Conservation (phyloP, 176 grass and related monocot genomes). For the Cenchrus americanus region DNA sequence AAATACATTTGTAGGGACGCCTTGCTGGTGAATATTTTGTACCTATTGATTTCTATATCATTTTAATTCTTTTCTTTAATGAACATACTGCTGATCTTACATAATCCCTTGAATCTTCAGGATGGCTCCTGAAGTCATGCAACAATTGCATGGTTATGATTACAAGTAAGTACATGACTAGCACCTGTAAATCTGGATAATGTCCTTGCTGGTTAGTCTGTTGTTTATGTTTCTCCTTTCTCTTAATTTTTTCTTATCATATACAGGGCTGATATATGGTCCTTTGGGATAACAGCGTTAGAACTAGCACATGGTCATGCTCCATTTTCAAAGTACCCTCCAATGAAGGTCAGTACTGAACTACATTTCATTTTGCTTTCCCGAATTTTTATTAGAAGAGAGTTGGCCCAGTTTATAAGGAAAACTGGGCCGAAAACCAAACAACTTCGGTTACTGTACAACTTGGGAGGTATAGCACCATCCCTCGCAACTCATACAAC, state of each 20-base stretch:
- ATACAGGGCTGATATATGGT: conserved; percentile 97
- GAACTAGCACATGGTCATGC: conserved; percentile 97
- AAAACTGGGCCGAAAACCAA: too few relatives aligned
- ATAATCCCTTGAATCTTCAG: conserved; percentile 51
- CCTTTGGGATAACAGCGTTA: conserved; percentile 96
- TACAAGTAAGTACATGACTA: conserved; percentile 74
- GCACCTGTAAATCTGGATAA: conserved; percentile 38
- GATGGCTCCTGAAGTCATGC: conserved; percentile 99
- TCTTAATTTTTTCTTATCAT: conserved; percentile 23
- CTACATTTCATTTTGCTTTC: conserved; percentile 19
- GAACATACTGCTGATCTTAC: conserved; percentile 40
- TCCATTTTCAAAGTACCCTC: conserved; percentile 96
- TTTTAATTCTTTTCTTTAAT: conserved; percentile 32
- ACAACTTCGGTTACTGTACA: too few relatives aligned
- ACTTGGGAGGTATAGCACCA: too few relatives aligned
- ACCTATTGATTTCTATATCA: conserved; percentile 27
- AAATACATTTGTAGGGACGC: conserved; percentile 98
- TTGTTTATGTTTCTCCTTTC: conserved; percentile 12
- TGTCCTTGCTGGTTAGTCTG: conserved; percentile 21
- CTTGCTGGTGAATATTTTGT: conserved; percentile 73
- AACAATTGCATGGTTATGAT: conserved; percentile 98
- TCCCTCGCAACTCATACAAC: too few relatives aligned
- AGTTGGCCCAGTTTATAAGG: too few relatives aligned
- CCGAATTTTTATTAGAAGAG: too few relatives aligned
- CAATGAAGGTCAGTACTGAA: conserved; percentile 72